Conservation (phyloP, 805 yeast species). For the Kodamaea fukazawae region DNA sequence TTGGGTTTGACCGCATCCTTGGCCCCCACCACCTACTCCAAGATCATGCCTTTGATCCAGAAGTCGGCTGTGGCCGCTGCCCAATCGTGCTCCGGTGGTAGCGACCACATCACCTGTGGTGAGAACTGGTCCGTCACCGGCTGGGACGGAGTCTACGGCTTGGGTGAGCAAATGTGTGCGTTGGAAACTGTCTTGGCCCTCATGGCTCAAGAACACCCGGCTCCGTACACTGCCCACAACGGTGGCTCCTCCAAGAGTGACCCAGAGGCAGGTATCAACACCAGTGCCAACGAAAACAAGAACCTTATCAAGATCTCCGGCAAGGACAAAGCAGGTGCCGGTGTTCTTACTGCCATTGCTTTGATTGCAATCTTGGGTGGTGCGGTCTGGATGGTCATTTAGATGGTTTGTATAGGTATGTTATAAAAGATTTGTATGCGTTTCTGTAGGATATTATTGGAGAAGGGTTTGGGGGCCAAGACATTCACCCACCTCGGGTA, state of each 20-base stretch:
- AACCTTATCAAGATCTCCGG: constrained; percentile 49
- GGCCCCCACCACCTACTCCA: constrained; percentile 47
- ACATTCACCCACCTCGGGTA: too few relatives aligned
- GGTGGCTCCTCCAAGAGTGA: constrained; percentile 38
- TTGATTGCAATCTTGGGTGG: constrained; percentile 60
- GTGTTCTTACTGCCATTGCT: constrained; percentile 75
- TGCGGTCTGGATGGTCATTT: constrained; percentile 73
- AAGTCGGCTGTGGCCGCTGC: constrained; percentile 69
- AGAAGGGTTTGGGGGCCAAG: too few relatives aligned
- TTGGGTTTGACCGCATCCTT: constrained; percentile 56
- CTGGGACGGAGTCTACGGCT: constrained; percentile 66
- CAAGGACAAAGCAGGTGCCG: constrained; percentile 79
- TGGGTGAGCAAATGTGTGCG: constrained; percentile 79
- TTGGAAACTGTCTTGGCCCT: constrained; percentile 59
- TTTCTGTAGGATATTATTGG: too few relatives aligned
- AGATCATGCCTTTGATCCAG: constrained; percentile 40
- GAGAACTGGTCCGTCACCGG: constrained; percentile 57
- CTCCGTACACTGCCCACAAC: constrained; percentile 32
- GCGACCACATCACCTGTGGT: constrained; percentile 84
- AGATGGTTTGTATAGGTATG: constrained; percentile 1
- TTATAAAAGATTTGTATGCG: too few relatives aligned
- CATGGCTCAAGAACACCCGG: constrained; percentile 30
- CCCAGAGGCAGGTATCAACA: constrained; percentile 50
- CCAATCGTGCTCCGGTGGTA: constrained; percentile 70
- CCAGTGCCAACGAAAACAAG: constrained; percentile 36